Percentiles rank a stretch among this genome's conserved stretches.
phyloP scores from a whole-genome alignment of 805 yeast genomes.

The Spathaspora hagerdaliae region DNA sequence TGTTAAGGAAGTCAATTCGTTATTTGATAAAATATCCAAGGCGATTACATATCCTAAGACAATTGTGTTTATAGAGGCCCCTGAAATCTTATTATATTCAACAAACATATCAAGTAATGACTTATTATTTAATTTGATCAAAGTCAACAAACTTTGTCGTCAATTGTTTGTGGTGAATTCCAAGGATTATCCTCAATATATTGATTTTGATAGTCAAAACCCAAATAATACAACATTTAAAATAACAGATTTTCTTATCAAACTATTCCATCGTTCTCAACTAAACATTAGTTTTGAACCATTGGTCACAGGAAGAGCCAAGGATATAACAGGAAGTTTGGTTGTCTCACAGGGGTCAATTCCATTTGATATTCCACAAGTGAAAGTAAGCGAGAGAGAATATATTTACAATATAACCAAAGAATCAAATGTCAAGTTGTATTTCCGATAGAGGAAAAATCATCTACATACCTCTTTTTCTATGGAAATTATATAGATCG shows the following conservation, averaged over 20 bases:
- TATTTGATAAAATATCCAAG: conserved; percentile 6
- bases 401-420: conserved; percentile 57
- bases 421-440: conserved; percentile 47
- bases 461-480: conserved; percentile 18
- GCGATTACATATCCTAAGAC: conserved; percentile 10
- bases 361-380: conserved; percentile 17
- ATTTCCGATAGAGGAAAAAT: conserved; percentile 32
- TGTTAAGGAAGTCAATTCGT: conserved; percentile 8
- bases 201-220: conserved; percentile 21
- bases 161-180: conserved; percentile 34
- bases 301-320: conserved; percentile 74
- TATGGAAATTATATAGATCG: conserved; percentile 54
- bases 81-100: conserved; percentile 44
- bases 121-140: conserved; percentile 27
- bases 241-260: conserved; percentile 44
- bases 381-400: conserved; percentile 51
- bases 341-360: conserved; percentile 55
- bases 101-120: conserved; percentile 34
- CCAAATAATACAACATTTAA: conserved; percentile 34
- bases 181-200: conserved; percentile 33
- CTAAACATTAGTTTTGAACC: conserved; percentile 59
- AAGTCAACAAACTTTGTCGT: conserved; percentile 28
- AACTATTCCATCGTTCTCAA: conserved; percentile 47
- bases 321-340: conserved; percentile 74
- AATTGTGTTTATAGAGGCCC: conserved; percentile 41